Evolutionary conservation across 805 yeast species (phyloP).

Genomic region (Metschnikowia similis): DNA sequence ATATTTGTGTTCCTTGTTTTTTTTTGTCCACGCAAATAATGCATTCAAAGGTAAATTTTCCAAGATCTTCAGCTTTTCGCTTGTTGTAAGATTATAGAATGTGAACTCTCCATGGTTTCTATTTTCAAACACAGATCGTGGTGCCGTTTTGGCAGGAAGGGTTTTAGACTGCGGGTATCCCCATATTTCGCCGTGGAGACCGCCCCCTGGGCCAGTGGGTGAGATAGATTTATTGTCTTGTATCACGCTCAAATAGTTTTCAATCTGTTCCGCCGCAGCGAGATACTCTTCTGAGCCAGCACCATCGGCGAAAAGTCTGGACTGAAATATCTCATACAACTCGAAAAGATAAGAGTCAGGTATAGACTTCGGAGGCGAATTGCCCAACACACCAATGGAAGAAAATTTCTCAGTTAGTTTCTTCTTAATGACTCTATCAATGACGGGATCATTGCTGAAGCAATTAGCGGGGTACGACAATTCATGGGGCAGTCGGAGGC

Average conservation of each 20-base stretch:
- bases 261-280: not conserved
- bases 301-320: conserved; percentile 17
- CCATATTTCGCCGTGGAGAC: not conserved
- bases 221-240: not conserved
- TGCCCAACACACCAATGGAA: conserved; percentile 34
- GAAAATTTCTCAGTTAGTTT: conserved; percentile 33
- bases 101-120: conserved; percentile 13
- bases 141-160: not conserved
- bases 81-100: conserved; percentile 2
- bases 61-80: not conserved
- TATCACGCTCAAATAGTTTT: not conserved
- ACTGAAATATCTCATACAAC: conserved; percentile 28
- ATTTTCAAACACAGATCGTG: conserved; percentile 9
- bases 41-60: conserved; percentile 8
- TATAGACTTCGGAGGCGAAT: conserved; percentile 24
- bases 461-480: conserved; percentile 8
- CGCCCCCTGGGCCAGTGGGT: not conserved
- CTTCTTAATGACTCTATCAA: conserved; percentile 29
- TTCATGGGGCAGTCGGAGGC: conserved; percentile 17
- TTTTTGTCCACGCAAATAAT: conserved; percentile 13
- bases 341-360: conserved; percentile 29
- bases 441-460: conserved; percentile 28
- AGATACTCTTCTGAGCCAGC: conserved; percentile 4
- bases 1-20: conserved; percentile 18
- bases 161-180: not conserved